Evolutionary conservation across 768 basidiomycete genomes (phyloP).

Genomic region (Podaxis sp.): DNA sequence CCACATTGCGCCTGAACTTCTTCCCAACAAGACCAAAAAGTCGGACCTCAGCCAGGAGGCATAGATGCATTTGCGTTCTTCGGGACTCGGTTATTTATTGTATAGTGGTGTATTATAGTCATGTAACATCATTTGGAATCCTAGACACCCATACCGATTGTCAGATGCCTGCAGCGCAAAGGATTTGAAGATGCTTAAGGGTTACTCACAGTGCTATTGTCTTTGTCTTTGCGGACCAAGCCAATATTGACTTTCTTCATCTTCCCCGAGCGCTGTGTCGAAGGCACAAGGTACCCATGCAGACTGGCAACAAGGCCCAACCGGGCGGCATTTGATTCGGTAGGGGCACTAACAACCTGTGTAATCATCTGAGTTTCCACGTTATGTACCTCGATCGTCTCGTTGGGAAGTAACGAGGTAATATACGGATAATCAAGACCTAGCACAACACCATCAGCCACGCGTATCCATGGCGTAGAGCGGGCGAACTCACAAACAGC

Average conservation of each 20-base stretch:
- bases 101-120: constrained; percentile 9
- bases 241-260: constrained; percentile 43
- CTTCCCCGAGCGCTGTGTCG: constrained; percentile 46
- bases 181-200: no score
- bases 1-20: constrained; percentile 54
- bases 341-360: constrained; percentile 63
- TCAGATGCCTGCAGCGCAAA: background rate
- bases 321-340: constrained; percentile 13
- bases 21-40: constrained; percentile 13
- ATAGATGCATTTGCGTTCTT: background rate
- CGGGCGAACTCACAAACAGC: constrained; percentile 60
- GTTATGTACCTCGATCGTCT: constrained; percentile 79
- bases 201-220: background rate
- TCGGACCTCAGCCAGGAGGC: constrained; percentile 11
- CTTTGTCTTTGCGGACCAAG: constrained; percentile 17
- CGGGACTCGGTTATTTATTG: constrained; percentile 6
- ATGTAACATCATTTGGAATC: background rate
- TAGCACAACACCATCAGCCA: constrained; percentile 26
- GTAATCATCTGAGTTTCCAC: constrained; percentile 71
- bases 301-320: constrained; percentile 39
- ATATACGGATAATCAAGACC: constrained; percentile 84
- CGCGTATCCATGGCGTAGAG: background rate
- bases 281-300: constrained; percentile 50
- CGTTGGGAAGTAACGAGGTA: constrained; percentile 74
- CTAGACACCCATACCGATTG: background rate